Evolutionary conservation across 495 filamentous ascomycete species (phyloP).

Genomic region (Parathielavia hyrcaniae): DNA sequence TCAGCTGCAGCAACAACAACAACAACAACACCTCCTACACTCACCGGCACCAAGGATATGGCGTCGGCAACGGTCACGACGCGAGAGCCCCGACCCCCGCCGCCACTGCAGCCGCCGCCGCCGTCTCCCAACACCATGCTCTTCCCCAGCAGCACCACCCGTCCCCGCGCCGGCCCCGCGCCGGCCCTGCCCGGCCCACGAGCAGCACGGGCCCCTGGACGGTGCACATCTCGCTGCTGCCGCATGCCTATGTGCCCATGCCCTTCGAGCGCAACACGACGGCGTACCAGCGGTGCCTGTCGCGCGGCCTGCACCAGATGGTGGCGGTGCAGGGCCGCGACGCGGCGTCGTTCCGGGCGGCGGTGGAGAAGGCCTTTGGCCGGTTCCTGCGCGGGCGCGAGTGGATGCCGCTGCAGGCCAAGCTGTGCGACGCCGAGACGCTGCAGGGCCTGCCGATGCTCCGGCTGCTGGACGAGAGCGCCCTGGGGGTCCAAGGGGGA

Average conservation of each 20-base stretch:
- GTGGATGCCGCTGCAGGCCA: constrained; percentile 52
- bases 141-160: background rate
- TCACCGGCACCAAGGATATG: constrained; percentile 9
- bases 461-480: constrained; percentile 38
- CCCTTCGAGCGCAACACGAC: constrained; percentile 55
- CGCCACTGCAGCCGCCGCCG: background rate
- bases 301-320: constrained; percentile 50
- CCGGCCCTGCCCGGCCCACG: constrained; percentile 13
- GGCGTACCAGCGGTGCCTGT: constrained; percentile 52
- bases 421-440: constrained; percentile 49
- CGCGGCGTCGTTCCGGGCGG: constrained; percentile 41
- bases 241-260: constrained; percentile 46
- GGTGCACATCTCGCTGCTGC: constrained; percentile 51
- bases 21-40: background rate
- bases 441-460: constrained; percentile 53
- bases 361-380: constrained; percentile 46
- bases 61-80: constrained; percentile 18
- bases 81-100: constrained; percentile 13
- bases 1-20: background rate
- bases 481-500: too few species aligned
- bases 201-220: constrained; percentile 40
- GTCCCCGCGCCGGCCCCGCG: constrained; percentile 11
- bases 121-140: constrained; percentile 20
- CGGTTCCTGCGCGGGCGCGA: constrained; percentile 42
- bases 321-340: constrained; percentile 45